A percentile compares a stretch with the other conserved stretches of the same genome.
Evolutionary conservation across 2,329 filamentous ascomycete species (phyloP).

Genomic region (Aspergillus terreus): DNA sequence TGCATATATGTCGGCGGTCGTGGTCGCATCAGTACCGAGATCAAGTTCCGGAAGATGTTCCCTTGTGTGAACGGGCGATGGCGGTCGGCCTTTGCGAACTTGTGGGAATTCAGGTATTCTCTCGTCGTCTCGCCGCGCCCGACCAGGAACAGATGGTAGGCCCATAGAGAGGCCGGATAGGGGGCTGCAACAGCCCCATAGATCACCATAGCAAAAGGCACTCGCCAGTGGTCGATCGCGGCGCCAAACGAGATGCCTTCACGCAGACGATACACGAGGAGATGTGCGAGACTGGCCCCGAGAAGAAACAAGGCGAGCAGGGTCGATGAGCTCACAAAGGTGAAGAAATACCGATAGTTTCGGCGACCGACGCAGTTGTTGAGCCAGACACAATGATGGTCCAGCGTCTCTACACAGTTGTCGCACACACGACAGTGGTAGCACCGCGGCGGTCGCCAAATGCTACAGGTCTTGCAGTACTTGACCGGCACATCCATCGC

Average conservation of each 20-base stretch:
- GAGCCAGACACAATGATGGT: constrained; percentile 98
- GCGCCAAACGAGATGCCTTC: constrained; percentile 64
- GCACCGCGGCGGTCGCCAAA: constrained; percentile 92
- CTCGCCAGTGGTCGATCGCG: constrained; percentile 67
- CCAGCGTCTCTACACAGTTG: constrained; percentile 94
- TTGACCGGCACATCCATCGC: constrained; percentile 98
- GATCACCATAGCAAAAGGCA: constrained; percentile 84
- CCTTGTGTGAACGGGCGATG: constrained; percentile 87
- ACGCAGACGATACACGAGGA: constrained; percentile 66
- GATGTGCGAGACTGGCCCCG: constrained; percentile 73
- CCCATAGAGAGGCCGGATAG: constrained; percentile 79
- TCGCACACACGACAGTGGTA: constrained; percentile 97
- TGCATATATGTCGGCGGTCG: constrained; percentile 82
- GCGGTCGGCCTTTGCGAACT: constrained; percentile 87
- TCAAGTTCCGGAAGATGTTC: constrained; percentile 71
- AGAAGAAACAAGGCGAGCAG: constrained; percentile 73
- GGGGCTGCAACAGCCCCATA: constrained; percentile 70
- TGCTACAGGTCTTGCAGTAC: constrained; percentile 95
- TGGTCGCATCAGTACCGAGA: constrained; percentile 76
- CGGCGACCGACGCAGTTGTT: constrained; percentile 97
- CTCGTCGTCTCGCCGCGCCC: constrained; percentile 89
- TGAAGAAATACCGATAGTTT: constrained; percentile 97
- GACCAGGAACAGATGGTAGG: constrained; percentile 89
- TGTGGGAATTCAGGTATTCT: constrained; percentile 94
- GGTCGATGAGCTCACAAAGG: constrained; percentile 78